Evolutionary conservation across 176 grass and related monocot genomes (phyloP), one percentile per base, ranked within the genome.

Genomic region (Ensete glaucum): DNA sequence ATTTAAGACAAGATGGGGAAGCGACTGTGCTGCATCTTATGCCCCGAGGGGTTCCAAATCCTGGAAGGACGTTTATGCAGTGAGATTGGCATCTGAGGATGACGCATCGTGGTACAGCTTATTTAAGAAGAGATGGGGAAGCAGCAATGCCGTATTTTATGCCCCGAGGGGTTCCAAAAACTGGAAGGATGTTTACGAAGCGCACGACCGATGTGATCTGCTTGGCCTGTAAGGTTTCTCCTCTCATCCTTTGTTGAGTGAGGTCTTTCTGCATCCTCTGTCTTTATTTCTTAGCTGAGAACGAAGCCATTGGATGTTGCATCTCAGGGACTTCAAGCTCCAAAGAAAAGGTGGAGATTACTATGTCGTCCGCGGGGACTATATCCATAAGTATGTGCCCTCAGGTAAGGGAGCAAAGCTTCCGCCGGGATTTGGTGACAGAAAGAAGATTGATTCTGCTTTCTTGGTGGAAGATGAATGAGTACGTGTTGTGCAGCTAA

Each of bases 11-110:
- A 73, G 88, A 62, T 91, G 94, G 90, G 90, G 94, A 50, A 72
- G 66, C 51, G 90, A 86, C 14, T 83, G 83, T 15, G 78, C 90
- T 11, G 80, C 86, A 49, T 98, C 89, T 78, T 98, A 89, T 72
- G 86, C 86, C 50, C 90, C 94, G 10, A 59, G 77, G 34, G 76
- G 82, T 8, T 74, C 78, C 74, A 89, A 73, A 82, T 69, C 88
- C n/a, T 98, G 94, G 94, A 98, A 91, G 73, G 90, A 93, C 65
- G 84, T 87, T 57, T 98, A 91, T 77, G 60, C 81, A 52, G 86
- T 89, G 67, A 43, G 4, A 43, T 3, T 5, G 82, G 66, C 86
- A 71, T 93, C 86, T 60, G 88, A 43, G 34, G 34, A 93, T 19
- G 82, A 91, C 68, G 88, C 74, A 23, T 83, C 91, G 54, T 98